Percentiles rank a stretch among this genome's conserved stretches.
These are phyloP conservation scores for Eucalyptus urophylla DNA, from an alignment of 345 rosid genomes.

Conservation along the genomic window DNA sequence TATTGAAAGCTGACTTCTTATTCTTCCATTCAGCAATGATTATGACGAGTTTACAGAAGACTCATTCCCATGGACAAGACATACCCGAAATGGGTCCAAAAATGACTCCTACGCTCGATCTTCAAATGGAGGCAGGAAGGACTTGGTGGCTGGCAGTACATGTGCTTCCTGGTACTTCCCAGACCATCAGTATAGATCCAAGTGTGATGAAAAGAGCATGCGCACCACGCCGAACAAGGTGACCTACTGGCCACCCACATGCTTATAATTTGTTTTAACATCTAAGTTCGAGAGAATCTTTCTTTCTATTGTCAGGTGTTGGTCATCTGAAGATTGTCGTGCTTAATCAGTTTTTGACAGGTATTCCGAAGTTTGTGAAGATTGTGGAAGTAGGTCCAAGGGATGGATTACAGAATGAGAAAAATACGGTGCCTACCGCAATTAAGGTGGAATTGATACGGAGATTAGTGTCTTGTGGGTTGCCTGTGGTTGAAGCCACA, in stretches of 20 bases:
- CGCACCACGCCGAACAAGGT: conserved; percentile 46
- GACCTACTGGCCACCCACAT: background rate
- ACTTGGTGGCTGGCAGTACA: conserved; percentile 16
- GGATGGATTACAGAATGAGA: conserved; percentile 68
- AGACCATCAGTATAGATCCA: conserved; percentile 33
- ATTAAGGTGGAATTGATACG: conserved; percentile 52
- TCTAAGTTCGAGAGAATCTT: background rate
- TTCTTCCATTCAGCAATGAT: conserved; percentile 46
- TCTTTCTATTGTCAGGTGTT: background rate
- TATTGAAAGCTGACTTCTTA: background rate
- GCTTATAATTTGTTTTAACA: background rate
- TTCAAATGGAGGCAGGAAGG: conserved; percentile 6
- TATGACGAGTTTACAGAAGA: conserved; percentile 35
- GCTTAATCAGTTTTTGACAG: conserved; percentile 28
- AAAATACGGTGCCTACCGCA: conserved; percentile 35
- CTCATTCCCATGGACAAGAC: conserved; percentile 75
- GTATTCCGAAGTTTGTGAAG: conserved; percentile 49
- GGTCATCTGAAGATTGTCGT: background rate
- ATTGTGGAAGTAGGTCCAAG: conserved; percentile 79
- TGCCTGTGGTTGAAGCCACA: conserved; percentile 64
- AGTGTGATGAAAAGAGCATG: conserved; percentile 22
- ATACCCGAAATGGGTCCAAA: conserved; percentile 34
- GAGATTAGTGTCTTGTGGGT: conserved; percentile 41
- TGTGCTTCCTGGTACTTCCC: conserved; percentile 28
- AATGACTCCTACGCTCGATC: conserved; percentile 16